Evolutionary conservation across 768 basidiomycete species (phyloP).

Genomic region (Russula lepida): DNA sequence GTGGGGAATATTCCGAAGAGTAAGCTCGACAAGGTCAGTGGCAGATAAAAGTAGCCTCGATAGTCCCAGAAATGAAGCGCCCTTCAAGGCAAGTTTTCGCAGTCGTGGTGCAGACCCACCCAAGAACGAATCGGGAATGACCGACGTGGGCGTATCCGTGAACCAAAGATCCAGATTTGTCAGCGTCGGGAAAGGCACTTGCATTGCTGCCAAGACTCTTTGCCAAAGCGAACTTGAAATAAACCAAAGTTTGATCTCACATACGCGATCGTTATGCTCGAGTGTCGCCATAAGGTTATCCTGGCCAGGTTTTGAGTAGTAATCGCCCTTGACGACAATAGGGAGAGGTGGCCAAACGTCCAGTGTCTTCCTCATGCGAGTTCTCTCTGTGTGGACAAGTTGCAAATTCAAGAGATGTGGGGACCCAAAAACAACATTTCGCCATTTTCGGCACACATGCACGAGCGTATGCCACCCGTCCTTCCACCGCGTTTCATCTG

Average conservation of each 20-base stretch:
- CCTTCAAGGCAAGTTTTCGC: not conserved
- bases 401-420: not conserved
- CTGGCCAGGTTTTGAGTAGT: not conserved
- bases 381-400: not conserved
- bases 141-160: not conserved
- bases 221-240: not conserved
- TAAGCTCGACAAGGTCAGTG: not conserved
- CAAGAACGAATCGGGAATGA: not conserved
- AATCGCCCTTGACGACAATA: not conserved
- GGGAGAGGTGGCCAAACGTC: not conserved
- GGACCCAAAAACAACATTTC: not conserved
- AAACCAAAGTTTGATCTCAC: not conserved
- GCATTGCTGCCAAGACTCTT: not conserved
- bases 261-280: not conserved
- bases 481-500: not conserved
- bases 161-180: not conserved
- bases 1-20: not conserved
- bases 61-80: not conserved
- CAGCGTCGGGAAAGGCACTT: not conserved
- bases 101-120: not conserved
- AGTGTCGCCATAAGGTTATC: not conserved
- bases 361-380: not conserved
- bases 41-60: not conserved
- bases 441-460: not conserved
- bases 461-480: not conserved